Evolutionary conservation across 2,329 filamentous ascomycete genomes (phyloP), one percentile per base, ranked within the genome.

Genomic region (Boeremia lycopersici): DNA sequence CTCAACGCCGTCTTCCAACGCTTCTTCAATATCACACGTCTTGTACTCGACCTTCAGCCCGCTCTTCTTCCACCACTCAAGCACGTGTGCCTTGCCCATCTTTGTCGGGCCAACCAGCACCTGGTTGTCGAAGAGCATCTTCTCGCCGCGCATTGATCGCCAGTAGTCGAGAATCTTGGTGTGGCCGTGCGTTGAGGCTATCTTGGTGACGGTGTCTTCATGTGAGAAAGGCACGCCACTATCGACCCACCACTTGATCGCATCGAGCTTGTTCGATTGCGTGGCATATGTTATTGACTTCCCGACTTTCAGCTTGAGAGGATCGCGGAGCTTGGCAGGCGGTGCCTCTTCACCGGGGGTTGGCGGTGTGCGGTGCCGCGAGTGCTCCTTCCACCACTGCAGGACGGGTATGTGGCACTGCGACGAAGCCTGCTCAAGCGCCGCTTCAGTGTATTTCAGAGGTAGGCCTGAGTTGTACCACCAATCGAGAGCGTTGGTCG

Each of bases 1-100:
- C 33, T 85, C 84, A 4, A 93, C 84, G 19, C 91, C 90, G 71
- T 96, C 93, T 72, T 97, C 93, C 34, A 97, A 81, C 0, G 93
- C 93, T 76, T 97, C 93, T 73, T 97, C 93, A 57, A 98, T 95
- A 74, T 96, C 92, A 74, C 92, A 96, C 1, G 91, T 96, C 74
- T 93, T 93, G 76, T 96, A 97, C 74, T 96, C 91, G 25, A 97
- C 92, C 47, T 85, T 83, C 63, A 93, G 82, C 0, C 87, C 86
- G 64, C 87, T 89, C 48, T 82, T 82, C 68, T 90, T 89, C 93
- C 93, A 97, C 93, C 93, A 97, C 72, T 96, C 91, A 7, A 98
- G 79, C 19, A 96, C 91, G 31, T 86, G 82, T 3, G 92, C 85
- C 72, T 96, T 89, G 5, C 91, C 91, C 70, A 93, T 90, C 66